phyloP scores from a whole-genome alignment of 2,329 filamentous ascomycete species.

The Aspergillus chevalieri region DNA sequence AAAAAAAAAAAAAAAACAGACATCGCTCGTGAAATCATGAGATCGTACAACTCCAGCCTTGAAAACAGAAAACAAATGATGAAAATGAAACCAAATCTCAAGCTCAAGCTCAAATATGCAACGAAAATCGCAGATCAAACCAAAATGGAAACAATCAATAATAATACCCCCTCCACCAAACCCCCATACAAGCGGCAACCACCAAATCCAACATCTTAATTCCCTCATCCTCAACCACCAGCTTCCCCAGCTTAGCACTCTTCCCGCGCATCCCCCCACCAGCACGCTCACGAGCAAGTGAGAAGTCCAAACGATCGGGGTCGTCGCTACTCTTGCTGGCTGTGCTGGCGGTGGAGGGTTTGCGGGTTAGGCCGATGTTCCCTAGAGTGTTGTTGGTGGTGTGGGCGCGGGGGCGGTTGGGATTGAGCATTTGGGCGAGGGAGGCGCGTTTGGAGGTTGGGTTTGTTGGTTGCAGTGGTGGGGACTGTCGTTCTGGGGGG shows the following conservation, averaged over 20 bases:
- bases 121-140: background rate
- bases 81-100: too few species aligned
- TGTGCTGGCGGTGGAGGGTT: slow-evolving; percentile 24
- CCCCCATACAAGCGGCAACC: slow-evolving; percentile 81
- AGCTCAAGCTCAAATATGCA: background rate
- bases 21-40: background rate
- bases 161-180: slow-evolving; percentile 86
- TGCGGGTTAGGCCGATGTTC: slow-evolving; percentile 14
- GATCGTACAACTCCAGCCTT: background rate
- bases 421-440: slow-evolving; percentile 27
- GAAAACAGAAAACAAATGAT: background rate
- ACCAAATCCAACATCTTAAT: slow-evolving; percentile 92
- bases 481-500: background rate
- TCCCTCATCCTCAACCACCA: slow-evolving; percentile 83
- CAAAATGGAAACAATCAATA: slow-evolving; percentile 16
- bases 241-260: slow-evolving; percentile 85
- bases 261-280: slow-evolving; percentile 82
- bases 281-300: slow-evolving; percentile 72
- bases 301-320: slow-evolving; percentile 57
- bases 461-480: slow-evolving; percentile 2
- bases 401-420: slow-evolving; percentile 22
- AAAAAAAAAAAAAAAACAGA: too few species aligned
- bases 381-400: slow-evolving; percentile 13
- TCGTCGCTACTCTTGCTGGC: slow-evolving; percentile 16
- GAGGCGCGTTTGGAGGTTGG: slow-evolving; percentile 23